phyloP scores from a whole-genome alignment of 305 asterid genomes.

The Rubia peregrina region DNA sequence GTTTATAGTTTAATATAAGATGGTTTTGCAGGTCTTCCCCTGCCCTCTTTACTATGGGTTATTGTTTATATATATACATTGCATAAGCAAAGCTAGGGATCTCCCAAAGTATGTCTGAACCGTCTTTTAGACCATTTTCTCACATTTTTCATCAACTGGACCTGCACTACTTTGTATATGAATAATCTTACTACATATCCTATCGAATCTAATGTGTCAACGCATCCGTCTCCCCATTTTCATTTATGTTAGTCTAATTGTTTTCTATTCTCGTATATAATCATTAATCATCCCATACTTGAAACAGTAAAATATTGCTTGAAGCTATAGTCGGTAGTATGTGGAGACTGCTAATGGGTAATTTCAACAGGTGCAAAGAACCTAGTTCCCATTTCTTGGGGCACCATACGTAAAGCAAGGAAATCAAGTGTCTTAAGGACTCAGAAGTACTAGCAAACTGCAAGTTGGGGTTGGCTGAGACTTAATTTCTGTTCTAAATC shows the following conservation, averaged over 20 bases:
- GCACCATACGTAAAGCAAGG: background rate
- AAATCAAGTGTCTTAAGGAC: background rate
- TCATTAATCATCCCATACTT: background rate
- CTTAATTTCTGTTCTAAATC: background rate
- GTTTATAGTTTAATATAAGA: background rate
- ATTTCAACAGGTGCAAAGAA: background rate
- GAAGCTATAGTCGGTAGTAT: background rate
- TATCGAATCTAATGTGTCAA: background rate
- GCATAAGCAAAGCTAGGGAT: background rate
- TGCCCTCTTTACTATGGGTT: too few relatives aligned
- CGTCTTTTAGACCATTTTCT: background rate
- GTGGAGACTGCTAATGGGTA: background rate
- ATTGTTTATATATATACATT: background rate
- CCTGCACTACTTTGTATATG: background rate
- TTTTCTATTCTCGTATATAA: too few relatives aligned
- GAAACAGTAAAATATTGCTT: background rate
- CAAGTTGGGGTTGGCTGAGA: background rate
- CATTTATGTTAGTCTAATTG: background rate
- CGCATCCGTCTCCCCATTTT: background rate
- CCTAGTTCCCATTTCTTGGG: background rate
- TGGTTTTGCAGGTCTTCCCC: background rate
- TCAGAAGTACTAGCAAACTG: background rate
- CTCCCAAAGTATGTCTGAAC: background rate
- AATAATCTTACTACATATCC: background rate
- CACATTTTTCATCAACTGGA: background rate